Evolutionary conservation across 768 basidiomycete species (phyloP), one percentile per base, ranked within the genome.

Genomic region (Termitomyces sp.): DNA sequence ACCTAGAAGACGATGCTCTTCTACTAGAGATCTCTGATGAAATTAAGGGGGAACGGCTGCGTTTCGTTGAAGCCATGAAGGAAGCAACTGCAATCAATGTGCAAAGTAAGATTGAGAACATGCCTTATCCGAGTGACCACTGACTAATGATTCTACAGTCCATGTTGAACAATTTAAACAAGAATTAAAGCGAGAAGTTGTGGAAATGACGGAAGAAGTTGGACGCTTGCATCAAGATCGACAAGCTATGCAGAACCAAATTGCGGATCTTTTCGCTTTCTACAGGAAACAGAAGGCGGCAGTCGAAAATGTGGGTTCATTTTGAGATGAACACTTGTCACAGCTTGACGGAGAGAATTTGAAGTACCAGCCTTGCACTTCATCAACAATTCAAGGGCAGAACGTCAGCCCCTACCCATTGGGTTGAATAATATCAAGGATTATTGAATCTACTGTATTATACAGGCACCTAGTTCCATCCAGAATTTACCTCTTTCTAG

Each of bases 21-120:
- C 50, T 26, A 33, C 17, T 62, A 91, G 92, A 91, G 66, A 78
- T 95, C 21, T 86, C 86, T 3, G 79, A 81, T 55, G 93, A 94
- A 62, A 94, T 95, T 53, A 85, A 86, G 52, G 91, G 93, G 1
- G 92, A 94, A 70, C 73, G 91, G 47, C 71, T 94, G 53, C 78
- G 89, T 6, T 94, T 95, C 63, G 89, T 94, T 5, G 93, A 95
- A 64, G 91, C 93, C n/a, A 95, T 94, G 92, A 90, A 90, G 67
- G 89, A 93, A 62, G 93, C 91, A 1, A 95, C 93, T 0, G 83
- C 84, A 1, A 89, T 95, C 63, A 94, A 94, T 60, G 84, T 95
- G 2, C 86, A 90, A 68, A 74, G 90, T 88, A 69, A 66, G 73
- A 47, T 55, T 19, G 23, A 38, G 37, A 14, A 38, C 30, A 38